A percentile compares a stretch with the other conserved stretches of the same genome.
Conservation (phyloP, 306 rosid species). For the Castanopsis chinensis region DNA sequence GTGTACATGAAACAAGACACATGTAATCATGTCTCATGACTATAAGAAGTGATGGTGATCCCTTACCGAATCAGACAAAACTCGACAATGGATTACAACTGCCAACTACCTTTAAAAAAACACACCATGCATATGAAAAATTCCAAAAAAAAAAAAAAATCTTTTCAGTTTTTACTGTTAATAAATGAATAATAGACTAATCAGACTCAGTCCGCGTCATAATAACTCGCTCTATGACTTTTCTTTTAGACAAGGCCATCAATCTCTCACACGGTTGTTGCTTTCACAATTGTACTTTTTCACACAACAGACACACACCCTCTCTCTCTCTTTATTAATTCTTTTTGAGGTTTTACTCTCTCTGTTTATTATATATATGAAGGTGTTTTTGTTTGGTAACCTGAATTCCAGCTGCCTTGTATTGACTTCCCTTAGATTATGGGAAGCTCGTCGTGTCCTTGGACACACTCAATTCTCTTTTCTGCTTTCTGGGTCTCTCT, state of each 20-base stretch:
- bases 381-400: conserved; percentile 44
- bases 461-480: conserved; percentile 18
- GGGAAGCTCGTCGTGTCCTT: conserved; percentile 35
- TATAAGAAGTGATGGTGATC: background rate
- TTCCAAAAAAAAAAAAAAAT: background rate
- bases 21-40: too few species aligned
- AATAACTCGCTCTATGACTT: background rate
- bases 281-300: conserved; percentile 7
- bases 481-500: conserved; percentile 4
- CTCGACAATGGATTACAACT: conserved; percentile 18
- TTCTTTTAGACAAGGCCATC: conserved; percentile 18
- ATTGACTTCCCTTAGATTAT: conserved; percentile 43
- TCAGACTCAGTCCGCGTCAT: background rate
- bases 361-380: background rate
- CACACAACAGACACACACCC: background rate
- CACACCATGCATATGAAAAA: background rate
- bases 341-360: background rate
- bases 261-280: conserved; percentile 8
- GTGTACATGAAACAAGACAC: too few species aligned
- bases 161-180: too few species aligned
- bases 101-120: conserved; percentile 11
- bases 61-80: conserved; percentile 2
- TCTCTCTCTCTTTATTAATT: background rate
- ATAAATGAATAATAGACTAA: too few species aligned
- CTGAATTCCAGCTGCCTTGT: conserved; percentile 50